A percentile compares a stretch with the other conserved stretches of the same genome.
Evolutionary conservation across 768 basidiomycete species (phyloP).

Genomic region (Mycena epipterygia): DNA sequence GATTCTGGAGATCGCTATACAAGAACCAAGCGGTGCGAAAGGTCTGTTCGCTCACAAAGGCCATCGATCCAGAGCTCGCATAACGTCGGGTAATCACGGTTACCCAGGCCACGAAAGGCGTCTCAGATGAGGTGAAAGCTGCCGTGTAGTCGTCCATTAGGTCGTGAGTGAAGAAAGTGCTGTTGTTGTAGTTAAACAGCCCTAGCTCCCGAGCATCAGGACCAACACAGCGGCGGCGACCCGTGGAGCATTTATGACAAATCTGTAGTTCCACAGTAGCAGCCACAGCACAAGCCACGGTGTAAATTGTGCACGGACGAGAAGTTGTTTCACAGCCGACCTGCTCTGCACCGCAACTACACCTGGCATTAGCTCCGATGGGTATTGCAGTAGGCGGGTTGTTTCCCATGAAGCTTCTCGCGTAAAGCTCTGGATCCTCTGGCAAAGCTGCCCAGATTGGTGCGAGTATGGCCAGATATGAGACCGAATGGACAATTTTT

Average conservation of each 20-base stretch:
- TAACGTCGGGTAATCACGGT: slow-evolving; percentile 35
- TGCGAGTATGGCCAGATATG: not conserved
- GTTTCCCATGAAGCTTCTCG: not conserved
- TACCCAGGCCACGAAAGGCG: slow-evolving; percentile 41
- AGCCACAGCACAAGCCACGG: not conserved
- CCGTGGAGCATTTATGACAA: slow-evolving; percentile 31
- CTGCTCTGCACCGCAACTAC: too few species aligned
- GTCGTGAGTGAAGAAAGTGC: slow-evolving; percentile 40
- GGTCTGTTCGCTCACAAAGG: not conserved
- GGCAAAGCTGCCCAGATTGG: not conserved
- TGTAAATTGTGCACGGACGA: not conserved
- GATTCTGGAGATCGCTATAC: not conserved
- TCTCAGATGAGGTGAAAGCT: slow-evolving; percentile 43
- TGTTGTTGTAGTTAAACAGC: slow-evolving; percentile 47
- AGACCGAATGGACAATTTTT: not conserved
- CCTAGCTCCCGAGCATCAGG: slow-evolving; percentile 41
- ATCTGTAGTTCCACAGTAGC: slow-evolving; percentile 34
- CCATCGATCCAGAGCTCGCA: not conserved
- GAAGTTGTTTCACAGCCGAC: too few species aligned
- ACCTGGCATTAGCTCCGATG: too few species aligned
- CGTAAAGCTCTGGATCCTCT: not conserved
- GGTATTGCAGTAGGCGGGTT: too few species aligned
- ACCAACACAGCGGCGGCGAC: slow-evolving; percentile 37
- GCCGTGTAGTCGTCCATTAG: slow-evolving; percentile 45
- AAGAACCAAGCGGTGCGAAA: not conserved